phyloP scores from a whole-genome alignment of 1,139 yeast species.

The Casaregolazyma suthepensis region DNA sequence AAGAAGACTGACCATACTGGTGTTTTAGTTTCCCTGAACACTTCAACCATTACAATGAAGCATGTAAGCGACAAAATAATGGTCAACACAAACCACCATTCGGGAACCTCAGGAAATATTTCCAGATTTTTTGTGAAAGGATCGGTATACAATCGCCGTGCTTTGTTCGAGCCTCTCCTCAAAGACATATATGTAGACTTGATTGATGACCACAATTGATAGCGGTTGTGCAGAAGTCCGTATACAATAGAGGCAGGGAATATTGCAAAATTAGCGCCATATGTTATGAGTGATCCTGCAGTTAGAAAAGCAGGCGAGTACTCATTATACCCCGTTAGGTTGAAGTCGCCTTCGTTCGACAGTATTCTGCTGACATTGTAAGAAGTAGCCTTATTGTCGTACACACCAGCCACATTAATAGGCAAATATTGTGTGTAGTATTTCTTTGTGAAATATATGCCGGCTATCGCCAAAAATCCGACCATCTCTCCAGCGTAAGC shows the following conservation, averaged over 20 bases:
- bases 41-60: conserved; percentile 39
- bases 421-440: conserved; percentile 49
- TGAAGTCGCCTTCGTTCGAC: conserved; percentile 31
- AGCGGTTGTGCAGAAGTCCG: conserved; percentile 18
- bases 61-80: conserved; percentile 40
- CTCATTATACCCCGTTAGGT: conserved; percentile 23
- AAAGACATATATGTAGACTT: conserved; percentile 11
- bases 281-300: conserved; percentile 34
- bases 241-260: conserved; percentile 23
- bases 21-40: conserved; percentile 40
- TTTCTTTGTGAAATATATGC: conserved; percentile 46
- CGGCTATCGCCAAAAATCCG: conserved; percentile 38
- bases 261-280: conserved; percentile 23
- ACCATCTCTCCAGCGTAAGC: conserved; percentile 35
- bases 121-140: conserved; percentile 46
- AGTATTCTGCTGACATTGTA: conserved; percentile 41
- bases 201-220: conserved; percentile 15
- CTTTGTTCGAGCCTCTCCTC: conserved; percentile 7
- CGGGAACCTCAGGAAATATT: conserved; percentile 43
- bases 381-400: conserved; percentile 41
- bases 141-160: conserved; percentile 24
- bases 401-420: conserved; percentile 44
- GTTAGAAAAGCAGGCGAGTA: conserved; percentile 42
- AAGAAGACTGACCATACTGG: conserved; percentile 54
- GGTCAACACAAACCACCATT: conserved; percentile 48